These are phyloP conservation scores for Cutaneotrichosporon sp. DNA, from an alignment of 1,284 basidiomycete genomes.

Conservation along the genomic window DNA sequence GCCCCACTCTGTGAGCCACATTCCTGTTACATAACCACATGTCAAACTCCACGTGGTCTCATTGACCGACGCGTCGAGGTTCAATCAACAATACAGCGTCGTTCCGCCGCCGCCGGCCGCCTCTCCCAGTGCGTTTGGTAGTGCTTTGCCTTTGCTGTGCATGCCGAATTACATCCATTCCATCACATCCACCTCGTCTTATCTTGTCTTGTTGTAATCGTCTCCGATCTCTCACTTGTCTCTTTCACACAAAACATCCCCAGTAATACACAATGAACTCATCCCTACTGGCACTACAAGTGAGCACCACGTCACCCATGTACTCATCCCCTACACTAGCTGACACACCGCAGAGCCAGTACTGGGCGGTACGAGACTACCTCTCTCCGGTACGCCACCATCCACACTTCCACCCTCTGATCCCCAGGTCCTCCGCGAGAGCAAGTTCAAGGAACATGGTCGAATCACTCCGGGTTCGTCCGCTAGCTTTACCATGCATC, in stretches of 20 bases:
- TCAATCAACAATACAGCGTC: not conserved
- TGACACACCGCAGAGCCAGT: conserved; percentile 62
- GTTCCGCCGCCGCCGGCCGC: no score
- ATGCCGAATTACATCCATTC: no score
- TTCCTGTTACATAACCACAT: no score
- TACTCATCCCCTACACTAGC: not conserved
- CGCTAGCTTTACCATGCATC: not conserved
- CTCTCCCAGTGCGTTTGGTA: no score
- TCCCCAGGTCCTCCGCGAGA: conserved; percentile 82
- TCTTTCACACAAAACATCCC: no score
- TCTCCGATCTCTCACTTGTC: no score
- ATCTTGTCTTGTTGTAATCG: no score
- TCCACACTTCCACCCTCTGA: conserved; percentile 19
- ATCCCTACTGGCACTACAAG: conserved; percentile 49
- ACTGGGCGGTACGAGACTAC: conserved; percentile 93
- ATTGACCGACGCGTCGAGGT: not conserved
- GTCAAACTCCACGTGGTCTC: no score
- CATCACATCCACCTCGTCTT: no score
- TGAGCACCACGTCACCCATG: no score
- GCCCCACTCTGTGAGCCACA: no score
- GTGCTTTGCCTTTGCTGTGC: no score
- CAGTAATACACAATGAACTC: conserved; percentile 37
- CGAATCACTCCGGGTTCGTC: conserved; percentile 84
- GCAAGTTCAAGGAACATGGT: conserved; percentile 98
- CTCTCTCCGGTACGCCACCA: conserved; percentile 69